Base-by-base conservation (phyloP, 2,329 filamentous ascomycete genomes). In the Diaporthe citriasiana region DNA sequence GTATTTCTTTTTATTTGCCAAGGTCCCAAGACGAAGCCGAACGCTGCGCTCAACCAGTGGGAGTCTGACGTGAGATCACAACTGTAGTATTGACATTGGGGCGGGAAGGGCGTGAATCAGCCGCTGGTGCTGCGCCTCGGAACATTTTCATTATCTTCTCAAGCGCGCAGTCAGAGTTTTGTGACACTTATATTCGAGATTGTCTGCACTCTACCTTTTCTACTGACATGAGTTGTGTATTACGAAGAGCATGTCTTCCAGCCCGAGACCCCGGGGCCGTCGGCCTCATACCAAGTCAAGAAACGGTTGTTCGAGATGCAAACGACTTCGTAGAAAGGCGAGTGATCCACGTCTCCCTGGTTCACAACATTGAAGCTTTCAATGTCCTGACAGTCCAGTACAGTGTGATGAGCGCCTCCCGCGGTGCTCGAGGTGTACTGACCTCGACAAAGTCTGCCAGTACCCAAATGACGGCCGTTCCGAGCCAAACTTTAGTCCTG, bases 381-480 rank as follows among this genome's bases (percentile, higher is more conserved):
- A 30, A 69, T 74, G 30, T 51, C 35, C 50, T 40, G 50, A 50
- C 51, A 17, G 27, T 55, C 30, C 30, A 27, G 30, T 9, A 38
- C 17, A 74, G 73, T 74, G 88, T 74, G 87, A 89, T 73, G 87
- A 89, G 79, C 80, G 80, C 19, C 89, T 87, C 76, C 88, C 87
- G 5, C 79, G 79, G 3, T 89, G 88, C 56, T 83, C 83, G 56
- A 85, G 87, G 75, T 89, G 88, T 73, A 78, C 83, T 22, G 81
- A 82, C 1, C 85, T 87, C 45, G 83, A 83, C 12, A 84, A 87
- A 40, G 82, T 86, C 55, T 89, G 87, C 78, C 82, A 84, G 47
- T 89, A 89, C 76, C 85, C 85, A 15, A 55, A 60, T 9, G n/a
- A 40, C 7, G 22, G n/a, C 17, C 19, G 27, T 15, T 19, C 56